Conservation (phyloP, 306 rosid genomes). For the Cucumis melo region DNA sequence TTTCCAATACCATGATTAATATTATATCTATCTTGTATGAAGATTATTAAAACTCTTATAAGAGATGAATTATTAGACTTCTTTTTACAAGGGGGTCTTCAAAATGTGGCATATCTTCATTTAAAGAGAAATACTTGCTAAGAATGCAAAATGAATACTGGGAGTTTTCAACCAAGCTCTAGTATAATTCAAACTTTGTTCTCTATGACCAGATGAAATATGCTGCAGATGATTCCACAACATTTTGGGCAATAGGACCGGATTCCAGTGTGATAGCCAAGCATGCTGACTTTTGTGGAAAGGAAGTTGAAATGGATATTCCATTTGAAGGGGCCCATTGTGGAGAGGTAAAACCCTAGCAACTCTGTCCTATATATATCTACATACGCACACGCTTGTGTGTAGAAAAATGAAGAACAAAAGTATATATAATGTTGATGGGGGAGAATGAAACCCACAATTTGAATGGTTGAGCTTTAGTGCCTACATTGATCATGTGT, state of each 20-base stretch:
- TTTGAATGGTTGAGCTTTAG: not conserved
- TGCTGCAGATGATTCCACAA: constrained; percentile 82
- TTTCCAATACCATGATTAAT: not conserved
- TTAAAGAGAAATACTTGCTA: not conserved
- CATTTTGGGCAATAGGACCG: constrained; percentile 87
- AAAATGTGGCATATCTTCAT: not conserved
- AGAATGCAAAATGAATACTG: not conserved
- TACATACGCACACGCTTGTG: not conserved
- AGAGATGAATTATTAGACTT: not conserved
- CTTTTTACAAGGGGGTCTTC: not conserved
- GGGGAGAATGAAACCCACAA: not conserved
- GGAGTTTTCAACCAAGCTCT: not conserved
- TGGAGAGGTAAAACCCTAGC: constrained; percentile 57
- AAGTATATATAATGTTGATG: not conserved
- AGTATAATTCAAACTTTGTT: constrained; percentile 9
- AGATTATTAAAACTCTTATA: not conserved
- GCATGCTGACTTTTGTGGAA: constrained; percentile 54
- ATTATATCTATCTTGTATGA: not conserved
- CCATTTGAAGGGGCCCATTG: constrained; percentile 73
- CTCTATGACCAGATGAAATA: constrained; percentile 54
- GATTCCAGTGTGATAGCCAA: constrained; percentile 68
- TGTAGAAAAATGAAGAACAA: not conserved
- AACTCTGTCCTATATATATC: no score
- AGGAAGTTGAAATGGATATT: constrained; percentile 79
- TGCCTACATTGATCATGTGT: not conserved